phyloP scores from a whole-genome alignment of 352 stramenopile species.

The Phytophthora multivora region DNA sequence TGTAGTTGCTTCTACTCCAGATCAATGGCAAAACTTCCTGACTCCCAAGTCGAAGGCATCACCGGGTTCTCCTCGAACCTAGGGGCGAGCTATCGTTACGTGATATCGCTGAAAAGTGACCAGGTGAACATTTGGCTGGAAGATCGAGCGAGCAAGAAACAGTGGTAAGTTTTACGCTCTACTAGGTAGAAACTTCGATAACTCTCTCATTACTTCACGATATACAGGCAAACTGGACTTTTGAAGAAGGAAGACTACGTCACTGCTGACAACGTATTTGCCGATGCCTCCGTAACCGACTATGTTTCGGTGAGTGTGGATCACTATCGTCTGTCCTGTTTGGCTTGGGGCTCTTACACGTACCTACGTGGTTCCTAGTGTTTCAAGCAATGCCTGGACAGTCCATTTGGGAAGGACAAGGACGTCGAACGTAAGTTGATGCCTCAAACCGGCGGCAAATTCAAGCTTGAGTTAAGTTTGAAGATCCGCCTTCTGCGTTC shows the following conservation, averaged over 20 bases:
- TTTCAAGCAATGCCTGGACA: too few species aligned
- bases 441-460: not conserved
- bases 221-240: not conserved
- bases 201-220: too few species aligned
- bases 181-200: too few species aligned
- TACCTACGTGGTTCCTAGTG: not conserved
- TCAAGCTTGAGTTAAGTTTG: slow-evolving; percentile 13
- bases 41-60: not conserved
- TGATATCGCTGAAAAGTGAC: not conserved
- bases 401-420: not conserved
- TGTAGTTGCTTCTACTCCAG: not conserved
- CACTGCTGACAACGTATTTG: not conserved
- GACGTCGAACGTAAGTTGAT: slow-evolving; percentile 1
- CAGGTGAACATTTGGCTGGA: not conserved
- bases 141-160: not conserved
- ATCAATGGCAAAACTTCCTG: not conserved
- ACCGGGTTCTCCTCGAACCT: not conserved
- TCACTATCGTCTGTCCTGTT: too few species aligned
- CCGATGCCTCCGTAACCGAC: not conserved
- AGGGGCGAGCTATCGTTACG: not conserved
- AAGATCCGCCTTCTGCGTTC: slow-evolving; percentile 14
- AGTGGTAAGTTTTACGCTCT: not conserved
- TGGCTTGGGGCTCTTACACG: not conserved
- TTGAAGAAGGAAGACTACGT: slow-evolving; percentile 1
- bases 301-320: not conserved